A percentile compares a stretch with the other conserved stretches of the same genome.
Conservation (phyloP, 2,329 filamentous ascomycete species). For the Alternaria brassicae region DNA sequence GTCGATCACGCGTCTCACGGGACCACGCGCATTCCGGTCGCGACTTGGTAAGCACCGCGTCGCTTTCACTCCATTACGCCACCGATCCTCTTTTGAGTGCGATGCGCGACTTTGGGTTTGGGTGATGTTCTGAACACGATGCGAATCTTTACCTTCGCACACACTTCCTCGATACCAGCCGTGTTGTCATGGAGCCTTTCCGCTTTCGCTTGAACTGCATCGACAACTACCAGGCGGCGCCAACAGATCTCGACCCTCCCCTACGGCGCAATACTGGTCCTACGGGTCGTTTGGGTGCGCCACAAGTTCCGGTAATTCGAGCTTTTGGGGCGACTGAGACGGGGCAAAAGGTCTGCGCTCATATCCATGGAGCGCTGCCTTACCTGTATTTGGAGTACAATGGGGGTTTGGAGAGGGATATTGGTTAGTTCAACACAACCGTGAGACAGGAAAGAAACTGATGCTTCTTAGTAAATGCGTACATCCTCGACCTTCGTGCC, state of each 20-base stretch:
- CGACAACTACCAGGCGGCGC: constrained; percentile 86
- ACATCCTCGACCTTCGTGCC: constrained; percentile 78
- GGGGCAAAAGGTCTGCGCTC: constrained; percentile 93
- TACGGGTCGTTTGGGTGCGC: constrained; percentile 67
- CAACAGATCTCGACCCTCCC: constrained; percentile 80
- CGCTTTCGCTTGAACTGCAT: constrained; percentile 93
- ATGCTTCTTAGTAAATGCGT: constrained; percentile 67
- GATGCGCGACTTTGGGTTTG: constrained; percentile 7
- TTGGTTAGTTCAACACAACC: constrained; percentile 62
- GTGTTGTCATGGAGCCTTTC: constrained; percentile 72
- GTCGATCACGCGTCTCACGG: constrained; percentile 26
- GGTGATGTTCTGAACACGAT: constrained; percentile 23
- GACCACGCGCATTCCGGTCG: constrained; percentile 28
- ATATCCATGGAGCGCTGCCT: constrained; percentile 93
- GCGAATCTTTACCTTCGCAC: not conserved
- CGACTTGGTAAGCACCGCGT: constrained; percentile 15
- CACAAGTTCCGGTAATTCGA: constrained; percentile 83
- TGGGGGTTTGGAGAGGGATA: constrained; percentile 69
- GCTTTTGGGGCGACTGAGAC: constrained; percentile 93
- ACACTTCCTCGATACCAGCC: not conserved
- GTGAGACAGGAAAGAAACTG: constrained; percentile 7
- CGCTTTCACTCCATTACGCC: constrained; percentile 2
- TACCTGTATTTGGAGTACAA: constrained; percentile 92
- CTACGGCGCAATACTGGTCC: constrained; percentile 68
- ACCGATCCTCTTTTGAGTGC: not conserved